Base-by-base conservation (phyloP, 768 basidiomycete genomes). In the Termitomyces eurrhizus region DNA sequence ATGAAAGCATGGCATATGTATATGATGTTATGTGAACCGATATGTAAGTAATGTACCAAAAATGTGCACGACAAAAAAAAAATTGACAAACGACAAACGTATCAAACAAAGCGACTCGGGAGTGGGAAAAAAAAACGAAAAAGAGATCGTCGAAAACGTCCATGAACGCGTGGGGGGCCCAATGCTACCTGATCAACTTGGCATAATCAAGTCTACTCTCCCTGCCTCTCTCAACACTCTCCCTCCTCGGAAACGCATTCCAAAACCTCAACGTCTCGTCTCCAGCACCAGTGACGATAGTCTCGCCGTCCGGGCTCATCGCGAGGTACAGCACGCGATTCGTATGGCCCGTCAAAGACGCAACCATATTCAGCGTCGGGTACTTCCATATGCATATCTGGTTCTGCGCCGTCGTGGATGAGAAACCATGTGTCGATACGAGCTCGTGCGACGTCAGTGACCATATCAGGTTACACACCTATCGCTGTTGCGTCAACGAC, bases 401-500 rank as follows among this genome's bases (percentile, higher is more conserved):
- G 73, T 98, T 97, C 72, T 97, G 95, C 2, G 94, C 90, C 0
- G 93, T 87, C 2, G 93, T 93, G 7, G 89, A 91, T 13, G 93
- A 95, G 76, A 94, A 99, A 1, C 96, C 96, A 66, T 99, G 96
- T 0, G 96, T 99, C 12, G 95, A 97, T 33, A 99, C 96, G 32
- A 99, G 84, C 73, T 99, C 96, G 65, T 97, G 95, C 2, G 96
- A 96, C 7, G 92, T 98, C 37, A 88, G 76, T 0, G 93, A 95
- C 95, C 95, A 98, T 62, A 94, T 92, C 58, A 98, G 85, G 76
- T 98, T 98, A 79, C 95, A 98, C 45, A 98, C 93, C 93, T 96
- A 58, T 13, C 2, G 5, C 18, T 46, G 45, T 26, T 11, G 36
- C 9, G 36, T 37, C 13, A 37, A 13, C 9, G 29, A 29, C 29